Base-by-base conservation (phyloP, 306 rosid species). In the Trichosanthes cucumerina region DNA sequence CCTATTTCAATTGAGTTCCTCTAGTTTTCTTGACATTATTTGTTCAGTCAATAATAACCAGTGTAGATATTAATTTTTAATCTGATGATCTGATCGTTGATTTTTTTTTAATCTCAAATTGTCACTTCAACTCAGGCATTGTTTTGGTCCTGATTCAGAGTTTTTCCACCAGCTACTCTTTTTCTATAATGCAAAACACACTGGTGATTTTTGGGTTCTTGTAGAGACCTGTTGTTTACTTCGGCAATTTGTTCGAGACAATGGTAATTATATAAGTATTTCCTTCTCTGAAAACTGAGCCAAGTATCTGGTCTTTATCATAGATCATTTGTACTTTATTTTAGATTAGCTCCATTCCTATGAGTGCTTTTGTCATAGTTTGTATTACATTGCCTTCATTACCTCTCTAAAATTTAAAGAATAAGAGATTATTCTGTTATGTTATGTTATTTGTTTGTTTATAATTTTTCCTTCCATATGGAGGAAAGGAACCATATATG, bases 141-240 rank as follows among this genome's bases (percentile, higher is more conserved):
- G 93, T 85, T 95, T 91, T 83, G 91, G 93, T 82, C 87, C 88
- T 39, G 89, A 89, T 78, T 95, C 97, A 79, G 97, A 90, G 84
- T 95, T 92, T 84, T 89, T 95, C 63, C 89, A 92, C 82, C 92
- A 86, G 86, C 82, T 95, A 81, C 93, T 95, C 50, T 95, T 86
- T 86, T 95, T 92, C 96, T 92, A 90, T 38, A 83, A 95, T 71
- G 90, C 88, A 49, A 85, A 81, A 78, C 85, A 83, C 47, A 80
- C 16, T 60, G 90, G 80, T 31, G 98, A 95, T 86, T 86, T 95
- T 82, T 79, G 79, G 53, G 68, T 82, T 83, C 96, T 95, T 72
- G 91, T 89, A 89, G 91, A 91, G 86, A 86, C 87, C 31, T 92
- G 97, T 84, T 93, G 92, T 81, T 83, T 88, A 80, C 88, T 91